A percentile compares a stretch with the other conserved stretches of the same genome.
Conservation (phyloP, 2,329 filamentous ascomycete species). For the Phialemonium atrogriseum region DNA sequence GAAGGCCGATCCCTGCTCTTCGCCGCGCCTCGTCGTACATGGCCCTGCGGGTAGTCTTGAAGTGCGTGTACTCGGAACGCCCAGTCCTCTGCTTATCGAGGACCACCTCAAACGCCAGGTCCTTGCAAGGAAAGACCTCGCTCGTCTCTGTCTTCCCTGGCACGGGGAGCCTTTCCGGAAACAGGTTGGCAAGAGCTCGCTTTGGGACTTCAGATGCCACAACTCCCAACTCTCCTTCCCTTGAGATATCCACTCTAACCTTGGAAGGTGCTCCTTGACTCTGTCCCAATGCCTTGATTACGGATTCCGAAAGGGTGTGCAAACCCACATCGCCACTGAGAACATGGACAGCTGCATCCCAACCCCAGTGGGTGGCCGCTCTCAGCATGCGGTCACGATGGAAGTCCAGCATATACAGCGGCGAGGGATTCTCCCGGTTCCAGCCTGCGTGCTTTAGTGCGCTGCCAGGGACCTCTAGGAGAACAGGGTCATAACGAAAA, state of each 20-base stretch:
- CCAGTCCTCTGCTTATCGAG: constrained; percentile 33
- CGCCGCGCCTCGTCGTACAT: constrained; percentile 64
- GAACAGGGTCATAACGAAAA: constrained; percentile 58
- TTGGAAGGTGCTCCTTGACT: constrained; percentile 27
- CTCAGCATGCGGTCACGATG: constrained; percentile 72
- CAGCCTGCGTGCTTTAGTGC: constrained; percentile 35
- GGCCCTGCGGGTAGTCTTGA: constrained; percentile 72
- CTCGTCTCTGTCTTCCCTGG: constrained; percentile 15
- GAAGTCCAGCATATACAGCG: constrained; percentile 71
- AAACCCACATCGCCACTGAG: constrained; percentile 41
- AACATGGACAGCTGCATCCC: constrained; percentile 34
- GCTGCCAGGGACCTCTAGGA: constrained; percentile 34
- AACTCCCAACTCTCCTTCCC: constrained; percentile 37
- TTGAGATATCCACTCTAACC: constrained; percentile 46
- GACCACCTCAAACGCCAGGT: constrained; percentile 32
- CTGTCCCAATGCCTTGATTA: constrained; percentile 22
- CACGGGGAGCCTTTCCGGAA: constrained; percentile 38
- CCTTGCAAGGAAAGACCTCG: constrained; percentile 9
- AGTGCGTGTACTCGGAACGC: constrained; percentile 62
- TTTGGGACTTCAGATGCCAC: constrained; percentile 27
- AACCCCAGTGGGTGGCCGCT: constrained; percentile 49
- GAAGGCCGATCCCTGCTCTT: constrained; percentile 45
- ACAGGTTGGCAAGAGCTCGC: constrained; percentile 42
- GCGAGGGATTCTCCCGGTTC: constrained; percentile 45
- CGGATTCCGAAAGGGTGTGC: constrained; percentile 27